Evolutionary conservation across 257 asterid species (phyloP).

Genomic region (Solanum okadae): DNA sequence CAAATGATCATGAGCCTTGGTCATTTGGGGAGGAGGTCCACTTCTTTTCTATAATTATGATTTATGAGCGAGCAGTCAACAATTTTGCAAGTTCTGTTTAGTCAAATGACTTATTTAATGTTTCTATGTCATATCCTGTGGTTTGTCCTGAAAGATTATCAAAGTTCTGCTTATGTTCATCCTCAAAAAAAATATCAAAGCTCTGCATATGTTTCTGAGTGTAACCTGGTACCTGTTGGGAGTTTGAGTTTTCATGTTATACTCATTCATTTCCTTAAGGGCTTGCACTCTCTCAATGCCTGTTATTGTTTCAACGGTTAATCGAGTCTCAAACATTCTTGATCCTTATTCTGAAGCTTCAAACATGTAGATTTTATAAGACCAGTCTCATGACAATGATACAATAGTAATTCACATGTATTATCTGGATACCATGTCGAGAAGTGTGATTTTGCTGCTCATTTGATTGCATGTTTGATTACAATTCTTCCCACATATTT

Average conservation of each 20-base stretch:
- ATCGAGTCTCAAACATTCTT: background rate
- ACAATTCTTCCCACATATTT: background rate
- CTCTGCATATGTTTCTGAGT: background rate
- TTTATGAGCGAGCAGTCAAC: background rate
- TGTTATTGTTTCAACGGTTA: background rate
- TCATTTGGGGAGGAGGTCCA: slow-evolving; percentile 93
- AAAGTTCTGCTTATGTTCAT: background rate
- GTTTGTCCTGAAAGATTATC: background rate
- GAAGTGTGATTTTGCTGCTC: background rate
- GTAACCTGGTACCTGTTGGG: background rate
- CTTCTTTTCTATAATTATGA: background rate
- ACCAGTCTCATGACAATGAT: background rate
- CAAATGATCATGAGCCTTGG: slow-evolving; percentile 94
- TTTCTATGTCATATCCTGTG: background rate
- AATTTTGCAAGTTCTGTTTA: background rate
- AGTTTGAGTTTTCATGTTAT: background rate
- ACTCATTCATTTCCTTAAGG: background rate
- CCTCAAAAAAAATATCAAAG: background rate
- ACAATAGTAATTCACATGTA: background rate
- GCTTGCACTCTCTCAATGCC: background rate
- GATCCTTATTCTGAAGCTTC: background rate
- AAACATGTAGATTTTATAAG: background rate
- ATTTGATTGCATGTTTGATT: background rate
- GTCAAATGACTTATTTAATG: background rate
- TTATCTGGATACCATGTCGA: background rate